Base-by-base conservation (phyloP, 257 asterid species). In the Salvia rosmarinus region DNA sequence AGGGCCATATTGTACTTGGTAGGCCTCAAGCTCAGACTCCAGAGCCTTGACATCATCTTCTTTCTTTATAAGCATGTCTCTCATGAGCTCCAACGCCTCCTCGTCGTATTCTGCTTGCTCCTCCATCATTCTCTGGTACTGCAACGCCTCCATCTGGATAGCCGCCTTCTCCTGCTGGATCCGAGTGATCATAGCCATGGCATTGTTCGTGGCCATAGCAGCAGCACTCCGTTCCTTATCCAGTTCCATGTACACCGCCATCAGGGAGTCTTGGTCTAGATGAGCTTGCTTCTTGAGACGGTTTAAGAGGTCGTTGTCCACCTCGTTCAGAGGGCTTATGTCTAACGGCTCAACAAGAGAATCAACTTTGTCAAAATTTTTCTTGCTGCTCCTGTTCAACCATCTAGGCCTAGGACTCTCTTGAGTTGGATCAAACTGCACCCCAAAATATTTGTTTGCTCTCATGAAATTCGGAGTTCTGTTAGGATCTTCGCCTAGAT, bases 101-200 rank as follows among this genome's bases (percentile, higher is more conserved):
- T 88, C 87, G 34, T 92, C 98, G 25, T 90, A 95, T 28, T 91
- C 99, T 4, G 91, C 94, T 25, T 95, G 97, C 55, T 95, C 99
- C 49, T 95, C 99, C 98, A 95, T 95, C 99, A 95, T 85, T 72
- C 99, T 84, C 77, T 95, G 98, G 72, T 95, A 95, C 83, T 95
- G 98, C 42, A 89, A 76, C 6, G 98, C 98, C 86, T 95, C 99
- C 99, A 95, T 95, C 78, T 95, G 98, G 28, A 95, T 95, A 4
- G 98, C 89, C 2, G 98, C 98, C 71, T 95, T 95, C 80, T 95
- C 98, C 0, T 94, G 96, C 65, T 95, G 99, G 14, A 95, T 78
- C 28, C 94, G 85, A 9, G 98, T 91, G 59, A 95, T 95, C 99
- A 95, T 91, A 7, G 98, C 98, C 99, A 95, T 95, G 12, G 99